Percentiles rank a stretch among this genome's conserved stretches.
Evolutionary conservation across 2,329 filamentous ascomycete species (phyloP).

Genomic region (Fusarium sacchari): DNA sequence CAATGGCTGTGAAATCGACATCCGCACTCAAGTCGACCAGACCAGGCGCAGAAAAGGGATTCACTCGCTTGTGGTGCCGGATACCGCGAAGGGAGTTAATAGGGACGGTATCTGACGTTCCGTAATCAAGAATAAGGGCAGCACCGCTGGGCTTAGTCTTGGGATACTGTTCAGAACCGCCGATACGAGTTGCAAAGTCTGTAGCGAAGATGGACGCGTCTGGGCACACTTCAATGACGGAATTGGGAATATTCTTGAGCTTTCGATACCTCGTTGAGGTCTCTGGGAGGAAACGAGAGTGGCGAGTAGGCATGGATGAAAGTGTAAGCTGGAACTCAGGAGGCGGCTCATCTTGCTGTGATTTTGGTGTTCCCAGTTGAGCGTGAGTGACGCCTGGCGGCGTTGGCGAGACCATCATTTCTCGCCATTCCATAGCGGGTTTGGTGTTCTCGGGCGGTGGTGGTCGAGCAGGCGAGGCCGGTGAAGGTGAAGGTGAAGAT

Average conservation of each 20-base stretch:
- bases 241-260: conserved; percentile 72
- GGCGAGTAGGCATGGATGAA: conserved; percentile 78
- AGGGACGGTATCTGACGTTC: conserved; percentile 80
- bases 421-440: conserved; percentile 75
- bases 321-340: conserved; percentile 91
- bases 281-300: conserved; percentile 86
- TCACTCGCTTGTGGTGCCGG: conserved; percentile 77
- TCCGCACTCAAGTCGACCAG: conserved; percentile 90
- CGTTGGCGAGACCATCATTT: conserved; percentile 79
- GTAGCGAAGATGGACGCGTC: conserved; percentile 83
- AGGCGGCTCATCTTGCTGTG: conserved; percentile 61
- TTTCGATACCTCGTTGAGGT: conserved; percentile 81
- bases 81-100: conserved; percentile 93
- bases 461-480: conserved; percentile 49
- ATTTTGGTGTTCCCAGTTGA: conserved; percentile 64
- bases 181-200: conserved; percentile 87
- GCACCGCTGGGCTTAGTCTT: conserved; percentile 79
- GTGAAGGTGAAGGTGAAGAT: conserved; percentile 27
- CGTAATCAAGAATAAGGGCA: conserved; percentile 96
- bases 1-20: conserved; percentile 90
- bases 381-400: conserved; percentile 64
- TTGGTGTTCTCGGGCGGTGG: conserved; percentile 53
- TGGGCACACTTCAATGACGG: conserved; percentile 89
- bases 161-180: conserved; percentile 66
- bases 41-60: conserved; percentile 82